Evolutionary conservation across 2,329 filamentous ascomycete species (phyloP).

Genomic region (Gnomoniopsis sp.): DNA sequence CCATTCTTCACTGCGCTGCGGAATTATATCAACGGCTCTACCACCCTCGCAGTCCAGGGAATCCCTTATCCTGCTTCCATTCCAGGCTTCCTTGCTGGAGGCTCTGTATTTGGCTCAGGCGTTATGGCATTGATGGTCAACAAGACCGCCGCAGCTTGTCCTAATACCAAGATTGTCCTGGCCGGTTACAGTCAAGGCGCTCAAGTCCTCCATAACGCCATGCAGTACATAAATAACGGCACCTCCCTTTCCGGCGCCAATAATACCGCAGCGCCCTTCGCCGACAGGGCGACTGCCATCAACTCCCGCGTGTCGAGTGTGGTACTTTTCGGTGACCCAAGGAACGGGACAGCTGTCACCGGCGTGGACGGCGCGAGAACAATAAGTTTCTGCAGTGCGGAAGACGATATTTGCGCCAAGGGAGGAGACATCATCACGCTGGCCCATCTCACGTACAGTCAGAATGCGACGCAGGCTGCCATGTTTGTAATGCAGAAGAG

Average conservation of each 20-base stretch:
- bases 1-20: constrained; percentile 23
- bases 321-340: constrained; percentile 15
- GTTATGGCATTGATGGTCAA: constrained; percentile 24
- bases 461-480: constrained; percentile 23
- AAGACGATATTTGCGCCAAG: constrained; percentile 16
- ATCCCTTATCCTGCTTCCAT: constrained; percentile 25
- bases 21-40: constrained; percentile 16
- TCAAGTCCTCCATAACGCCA: constrained; percentile 28
- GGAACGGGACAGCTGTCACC: constrained; percentile 17
- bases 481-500: constrained; percentile 26
- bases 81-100: constrained; percentile 23
- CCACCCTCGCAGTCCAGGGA: constrained; percentile 24
- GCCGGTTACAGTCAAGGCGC: constrained; percentile 34
- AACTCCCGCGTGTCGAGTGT: constrained; percentile 6
- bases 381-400: constrained; percentile 11
- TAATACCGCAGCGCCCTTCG: not conserved
- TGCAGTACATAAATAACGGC: constrained; percentile 3
- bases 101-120: constrained; percentile 11
- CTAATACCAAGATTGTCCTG: constrained; percentile 38
- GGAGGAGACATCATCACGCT: constrained; percentile 23
- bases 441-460: constrained; percentile 26
- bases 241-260: not conserved
- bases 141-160: constrained; percentile 25
- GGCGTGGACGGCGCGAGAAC: constrained; percentile 1
- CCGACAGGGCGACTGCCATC: not conserved